A percentile compares a stretch with the other conserved stretches of the same genome.
Evolutionary conservation across 768 basidiomycete genomes (phyloP).

Genomic region (Mycena sanguinolenta): DNA sequence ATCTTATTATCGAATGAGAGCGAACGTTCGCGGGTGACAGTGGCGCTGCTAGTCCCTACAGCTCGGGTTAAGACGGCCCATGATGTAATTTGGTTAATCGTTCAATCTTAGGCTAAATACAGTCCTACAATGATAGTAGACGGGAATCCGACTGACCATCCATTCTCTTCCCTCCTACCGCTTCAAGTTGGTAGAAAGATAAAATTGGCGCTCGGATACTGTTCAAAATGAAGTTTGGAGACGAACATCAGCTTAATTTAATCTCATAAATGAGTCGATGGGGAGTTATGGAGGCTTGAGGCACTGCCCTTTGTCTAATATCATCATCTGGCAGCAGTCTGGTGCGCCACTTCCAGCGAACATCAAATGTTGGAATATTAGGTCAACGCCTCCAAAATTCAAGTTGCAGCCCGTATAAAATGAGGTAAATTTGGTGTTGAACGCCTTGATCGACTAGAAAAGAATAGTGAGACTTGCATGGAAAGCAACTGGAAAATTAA

Average conservation of each 20-base stretch:
- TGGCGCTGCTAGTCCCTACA: neutral
- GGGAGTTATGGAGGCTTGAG: neutral
- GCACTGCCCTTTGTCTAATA: neutral
- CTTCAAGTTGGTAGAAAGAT: too few relatives aligned
- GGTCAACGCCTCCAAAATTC: constrained; percentile 1
- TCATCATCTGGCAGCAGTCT: too few relatives aligned
- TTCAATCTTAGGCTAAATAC: too few relatives aligned
- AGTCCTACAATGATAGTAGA: neutral
- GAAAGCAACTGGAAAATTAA: neutral
- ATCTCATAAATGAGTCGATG: too few relatives aligned
- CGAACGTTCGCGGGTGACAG: neutral
- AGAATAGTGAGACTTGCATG: neutral
- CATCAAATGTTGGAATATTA: neutral
- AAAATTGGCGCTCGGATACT: too few relatives aligned
- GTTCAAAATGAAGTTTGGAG: too few relatives aligned
- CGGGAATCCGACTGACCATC: constrained; percentile 5
- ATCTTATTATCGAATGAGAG: neutral
- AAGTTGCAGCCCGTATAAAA: constrained; percentile 1
- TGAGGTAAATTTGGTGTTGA: neutral
- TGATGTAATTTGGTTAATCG: too few relatives aligned
- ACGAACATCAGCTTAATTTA: too few relatives aligned
- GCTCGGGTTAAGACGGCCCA: neutral
- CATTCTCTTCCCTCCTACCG: neutral
- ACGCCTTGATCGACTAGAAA: neutral
- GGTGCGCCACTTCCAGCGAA: neutral